phyloP scores from a whole-genome alignment of 495 filamentous ascomycete genomes.

The Umbilicaria muhlenbergii region DNA sequence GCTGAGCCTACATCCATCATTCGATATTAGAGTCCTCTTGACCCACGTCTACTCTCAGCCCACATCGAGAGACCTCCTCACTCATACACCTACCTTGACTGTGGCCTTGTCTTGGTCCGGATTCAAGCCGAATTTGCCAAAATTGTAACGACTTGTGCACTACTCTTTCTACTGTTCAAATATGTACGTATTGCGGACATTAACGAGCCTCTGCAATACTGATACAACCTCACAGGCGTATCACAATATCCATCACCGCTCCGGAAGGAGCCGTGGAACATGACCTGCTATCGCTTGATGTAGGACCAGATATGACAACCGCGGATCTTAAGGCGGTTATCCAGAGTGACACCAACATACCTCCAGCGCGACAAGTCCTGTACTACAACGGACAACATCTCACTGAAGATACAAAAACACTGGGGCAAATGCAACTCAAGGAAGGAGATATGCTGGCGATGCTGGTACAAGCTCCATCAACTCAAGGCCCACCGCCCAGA shows the following conservation, averaged over 20 bases:
- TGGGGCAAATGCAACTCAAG: constrained; percentile 64
- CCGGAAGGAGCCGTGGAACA: constrained; percentile 48
- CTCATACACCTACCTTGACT: no score
- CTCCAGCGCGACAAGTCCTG: constrained; percentile 35
- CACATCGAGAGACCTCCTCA: no score
- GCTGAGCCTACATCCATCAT: no score
- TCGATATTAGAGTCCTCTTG: no score
- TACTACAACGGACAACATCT: constrained; percentile 85
- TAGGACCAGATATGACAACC: constrained; percentile 70
- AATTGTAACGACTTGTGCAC: no score
- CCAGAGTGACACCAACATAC: constrained; percentile 41
- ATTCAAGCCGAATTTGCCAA: no score
- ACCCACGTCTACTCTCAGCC: no score
- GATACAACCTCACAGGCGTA: constrained; percentile 36
- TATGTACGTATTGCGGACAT: no score
- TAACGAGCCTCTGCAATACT: no score
- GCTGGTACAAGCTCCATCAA: constrained; percentile 37
- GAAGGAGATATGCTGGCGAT: constrained; percentile 90
- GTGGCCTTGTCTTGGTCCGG: no score
- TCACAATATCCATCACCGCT: constrained; percentile 74
- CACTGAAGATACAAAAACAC: constrained; percentile 56
- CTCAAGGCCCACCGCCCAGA: neutral
- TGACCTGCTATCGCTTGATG: constrained; percentile 71
- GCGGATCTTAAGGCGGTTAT: constrained; percentile 77
- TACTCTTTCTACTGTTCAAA: no score